Base-by-base conservation (phyloP, 495 filamentous ascomycete genomes). In the Penicillium antarcticum region DNA sequence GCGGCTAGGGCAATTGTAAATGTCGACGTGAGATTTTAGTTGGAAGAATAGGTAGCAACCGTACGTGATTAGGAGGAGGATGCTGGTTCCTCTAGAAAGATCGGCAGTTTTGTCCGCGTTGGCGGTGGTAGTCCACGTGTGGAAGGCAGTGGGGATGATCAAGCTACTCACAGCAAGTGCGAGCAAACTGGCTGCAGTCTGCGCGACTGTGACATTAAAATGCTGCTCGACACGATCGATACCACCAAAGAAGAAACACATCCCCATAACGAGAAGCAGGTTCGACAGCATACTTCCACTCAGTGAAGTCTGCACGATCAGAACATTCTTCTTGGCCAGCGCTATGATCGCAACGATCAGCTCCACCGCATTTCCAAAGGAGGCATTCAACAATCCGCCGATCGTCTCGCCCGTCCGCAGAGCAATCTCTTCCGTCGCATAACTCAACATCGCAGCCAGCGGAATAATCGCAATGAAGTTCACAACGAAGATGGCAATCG, bases 51-150 rank as follows among this genome's bases (percentile, higher is more conserved):
- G 75, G 58, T 88, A 91, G 3, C 86, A 66, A 36, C 79, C 59
- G 61, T 90, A 89, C 9, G 87, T 77, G 36, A 87, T 41, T 3
- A 89, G 71, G 6, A 89, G 72, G 37, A 89, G 75, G 48, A 61
- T 56, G 21, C 21, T 23, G 21, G 5, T 23, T 23, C 21, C 21
- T 23, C 21, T 2, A 5, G 21, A 23, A 23, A 23, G 21, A 23
- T 5, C 5, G 21, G 21, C 21, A 5, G 21, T 23, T 23, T 23
- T 23, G 21, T 23, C 21, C 21, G 5, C 21, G 21, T 23, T 5
- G 21, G 21, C 5, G 21, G 21, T 23, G 21, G 21, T 23, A 5
- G 21, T 2, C 21, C 21, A 23, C 5, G 5, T 23, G 5, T 5
- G 5, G 21, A 23, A 23, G 21, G 21, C 21, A 23, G 21, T 23